Evolutionary conservation across 805 yeast genomes (phyloP), one percentile per base, ranked within the genome.

Genomic region (Saccharomycopsis sp.): DNA sequence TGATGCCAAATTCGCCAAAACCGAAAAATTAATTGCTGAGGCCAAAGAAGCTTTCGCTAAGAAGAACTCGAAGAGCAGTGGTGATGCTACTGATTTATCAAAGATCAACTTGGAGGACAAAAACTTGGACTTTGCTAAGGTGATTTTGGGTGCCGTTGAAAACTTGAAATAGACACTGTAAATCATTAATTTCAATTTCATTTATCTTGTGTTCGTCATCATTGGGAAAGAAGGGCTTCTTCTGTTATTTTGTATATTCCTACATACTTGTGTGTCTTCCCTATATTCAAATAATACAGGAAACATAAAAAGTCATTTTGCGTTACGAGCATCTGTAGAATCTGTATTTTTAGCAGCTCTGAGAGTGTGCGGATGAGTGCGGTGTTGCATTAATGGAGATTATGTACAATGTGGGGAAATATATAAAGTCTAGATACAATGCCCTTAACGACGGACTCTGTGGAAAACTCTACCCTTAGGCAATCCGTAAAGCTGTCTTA

Each of bases 1-100:
- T 67, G 75, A 76, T 56, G 76, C 75, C 50, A 83, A 81, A 59
- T 88, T 77, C 73, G 78, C 81, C 62, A 76, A 81, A 64, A 82
- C 89, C 73, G 81, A 82, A 72, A 83, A 85, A 67, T 81, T 91
- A 70, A 88, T 92, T 67, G 83, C 78, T 60, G 87, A 90, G 73
- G 99, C 98, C 65, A 91, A 89, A 78, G 87, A 85, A 56, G 91
- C 89, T 76, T 92, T 80, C 75, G 91, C 89, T 65, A 86, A 82
- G 73, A 74, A 83, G 68, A 73, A 80, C 67, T 76, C 75, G 62
- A 73, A 72, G 61, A 64, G 71, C 71, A 55, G 72, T 71, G 44
- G 77, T 77, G 37, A 29, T 12, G 66, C 74, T 34, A 65, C 76
- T 53, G 73, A 78, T n/a, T 65, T 73, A 51, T 76, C 79, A 55